phyloP scores from a whole-genome alignment of 371 early-diverging fungal genomes.

The Mortierella polycephala region DNA sequence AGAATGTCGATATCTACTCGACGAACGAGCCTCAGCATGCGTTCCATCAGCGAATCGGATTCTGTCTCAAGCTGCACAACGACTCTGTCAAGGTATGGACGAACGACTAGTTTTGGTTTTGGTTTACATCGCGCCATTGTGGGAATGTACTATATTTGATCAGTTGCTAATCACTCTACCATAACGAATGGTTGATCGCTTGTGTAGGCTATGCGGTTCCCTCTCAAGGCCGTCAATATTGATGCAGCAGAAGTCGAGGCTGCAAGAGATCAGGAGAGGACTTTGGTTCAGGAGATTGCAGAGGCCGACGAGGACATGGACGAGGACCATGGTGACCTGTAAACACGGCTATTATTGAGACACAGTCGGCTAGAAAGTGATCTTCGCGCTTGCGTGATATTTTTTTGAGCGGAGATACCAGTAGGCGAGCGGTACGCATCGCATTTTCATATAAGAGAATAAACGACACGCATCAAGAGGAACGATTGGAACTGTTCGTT shows the following conservation, averaged over 20 bases:
- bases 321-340: constrained; percentile 64
- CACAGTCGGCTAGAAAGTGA: too few species aligned
- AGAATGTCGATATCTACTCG: constrained; percentile 93
- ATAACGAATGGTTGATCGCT: not conserved
- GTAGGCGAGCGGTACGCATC: too few species aligned
- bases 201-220: constrained; percentile 92
- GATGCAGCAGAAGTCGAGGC: constrained; percentile 89
- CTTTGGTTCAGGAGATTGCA: constrained; percentile 91
- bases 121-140: not conserved
- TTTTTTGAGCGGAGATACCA: not conserved
- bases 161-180: too few species aligned
- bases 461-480: too few species aligned
- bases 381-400: too few species aligned
- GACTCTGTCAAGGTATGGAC: constrained; percentile 85
- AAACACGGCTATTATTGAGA: not conserved
- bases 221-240: constrained; percentile 79
- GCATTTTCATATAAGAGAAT: too few species aligned
- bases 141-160: too few species aligned
- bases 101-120: not conserved
- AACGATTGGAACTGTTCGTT: too few species aligned
- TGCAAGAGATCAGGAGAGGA: constrained; percentile 89
- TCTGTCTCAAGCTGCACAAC: constrained; percentile 95
- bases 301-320: constrained; percentile 88
- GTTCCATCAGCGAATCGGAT: constrained; percentile 94
- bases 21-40: constrained; percentile 96